phyloP scores from a whole-genome alignment of 495 filamentous ascomycete species.

The Barbatosphaeria neglecta region DNA sequence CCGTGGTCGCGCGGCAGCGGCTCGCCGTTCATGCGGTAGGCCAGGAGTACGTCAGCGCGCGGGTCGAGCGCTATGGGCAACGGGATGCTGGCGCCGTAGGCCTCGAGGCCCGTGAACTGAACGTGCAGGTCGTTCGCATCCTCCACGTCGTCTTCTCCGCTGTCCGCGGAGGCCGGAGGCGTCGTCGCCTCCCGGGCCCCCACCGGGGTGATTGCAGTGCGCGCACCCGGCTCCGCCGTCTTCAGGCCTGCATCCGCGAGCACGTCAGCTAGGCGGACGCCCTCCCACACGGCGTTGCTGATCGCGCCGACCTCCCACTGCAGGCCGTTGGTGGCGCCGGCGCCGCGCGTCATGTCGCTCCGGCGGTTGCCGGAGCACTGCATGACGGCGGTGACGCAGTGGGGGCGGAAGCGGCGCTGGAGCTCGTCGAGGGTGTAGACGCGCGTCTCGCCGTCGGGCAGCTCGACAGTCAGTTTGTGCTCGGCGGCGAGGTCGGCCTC shows the following conservation, averaged over 20 bases:
- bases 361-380: conserved; percentile 54
- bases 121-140: conserved; percentile 36
- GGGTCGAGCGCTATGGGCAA: conserved; percentile 42
- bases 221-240: conserved; percentile 1
- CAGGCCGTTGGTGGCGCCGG: conserved; percentile 42
- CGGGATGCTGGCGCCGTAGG: conserved; percentile 50
- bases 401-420: conserved; percentile 34
- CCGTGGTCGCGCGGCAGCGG: conserved; percentile 47
- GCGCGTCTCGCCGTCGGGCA: conserved; percentile 40
- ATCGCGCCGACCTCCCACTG: conserved; percentile 51
- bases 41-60: conserved; percentile 47
- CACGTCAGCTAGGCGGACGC: conserved; percentile 45
- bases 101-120: conserved; percentile 46
- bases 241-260: conserved; percentile 40
- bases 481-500: conserved; percentile 24
- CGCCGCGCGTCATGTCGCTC: conserved; percentile 45
- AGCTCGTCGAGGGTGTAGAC: conserved; percentile 42
- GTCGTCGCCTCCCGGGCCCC: not conserved
- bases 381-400: conserved; percentile 45
- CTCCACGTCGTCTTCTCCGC: conserved; percentile 1
- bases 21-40: conserved; percentile 48
- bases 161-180: conserved; percentile 3
- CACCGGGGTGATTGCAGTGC: not conserved
- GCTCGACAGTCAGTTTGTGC: conserved; percentile 40
- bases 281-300: conserved; percentile 50